Conservation (phyloP, 495 filamentous ascomycete species). For the Apodospora peruviana region DNA sequence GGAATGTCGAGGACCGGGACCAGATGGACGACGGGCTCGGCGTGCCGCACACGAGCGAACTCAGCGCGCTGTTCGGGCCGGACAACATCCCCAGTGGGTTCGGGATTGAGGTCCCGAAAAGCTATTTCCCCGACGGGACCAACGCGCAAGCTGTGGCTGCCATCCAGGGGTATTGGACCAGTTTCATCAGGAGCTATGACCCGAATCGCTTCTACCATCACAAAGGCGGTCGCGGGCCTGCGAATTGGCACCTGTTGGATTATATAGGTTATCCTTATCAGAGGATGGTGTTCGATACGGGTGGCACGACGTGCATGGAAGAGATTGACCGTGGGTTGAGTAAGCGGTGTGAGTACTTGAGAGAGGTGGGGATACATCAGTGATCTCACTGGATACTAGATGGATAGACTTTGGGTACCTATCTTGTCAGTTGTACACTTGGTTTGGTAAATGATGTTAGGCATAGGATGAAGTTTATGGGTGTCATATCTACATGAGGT, state of each 20-base stretch:
- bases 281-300: slow-evolving; percentile 51
- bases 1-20: slow-evolving; percentile 18
- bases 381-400: no score
- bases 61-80: slow-evolving; percentile 38
- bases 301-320: slow-evolving; percentile 53
- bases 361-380: not conserved
- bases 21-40: slow-evolving; percentile 12
- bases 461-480: no score
- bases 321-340: slow-evolving; percentile 38
- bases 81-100: slow-evolving; percentile 30
- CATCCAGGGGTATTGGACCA: slow-evolving; percentile 37
- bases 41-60: slow-evolving; percentile 27
- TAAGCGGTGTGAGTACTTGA: slow-evolving; percentile 49
- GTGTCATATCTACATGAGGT: no score
- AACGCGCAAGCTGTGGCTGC: slow-evolving; percentile 27
- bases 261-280: slow-evolving; percentile 26
- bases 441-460: no score
- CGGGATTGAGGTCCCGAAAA: slow-evolving; percentile 46
- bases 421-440: no score
- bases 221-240: slow-evolving; percentile 20
- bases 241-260: slow-evolving; percentile 25
- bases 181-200: slow-evolving; percentile 34
- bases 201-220: slow-evolving; percentile 59
- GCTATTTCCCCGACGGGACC: slow-evolving; percentile 54
- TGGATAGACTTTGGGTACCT: no score